These are phyloP conservation scores for Pochonia chlamydosporia DNA, from an alignment of 2,329 filamentous ascomycete genomes.

Conservation along the genomic window DNA sequence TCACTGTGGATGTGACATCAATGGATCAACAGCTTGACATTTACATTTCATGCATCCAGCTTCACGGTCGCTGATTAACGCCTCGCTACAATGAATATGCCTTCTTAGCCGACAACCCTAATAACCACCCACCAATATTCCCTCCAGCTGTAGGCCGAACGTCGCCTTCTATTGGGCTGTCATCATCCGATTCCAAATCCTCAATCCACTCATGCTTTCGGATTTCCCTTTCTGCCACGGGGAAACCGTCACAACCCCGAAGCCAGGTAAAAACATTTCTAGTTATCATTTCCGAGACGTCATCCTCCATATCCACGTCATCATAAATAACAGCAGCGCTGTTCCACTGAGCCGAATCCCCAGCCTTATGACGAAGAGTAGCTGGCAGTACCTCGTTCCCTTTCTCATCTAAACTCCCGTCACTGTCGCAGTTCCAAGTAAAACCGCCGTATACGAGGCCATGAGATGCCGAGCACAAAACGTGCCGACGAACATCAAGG, in stretches of 20 bases:
- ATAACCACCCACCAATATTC: too few relatives aligned
- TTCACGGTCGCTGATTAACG: too few relatives aligned
- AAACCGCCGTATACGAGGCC: not conserved
- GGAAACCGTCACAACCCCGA: not conserved
- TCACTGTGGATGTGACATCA: too few relatives aligned
- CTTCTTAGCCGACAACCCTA: too few relatives aligned
- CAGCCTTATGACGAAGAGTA: too few relatives aligned
- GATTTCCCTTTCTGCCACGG: not conserved
- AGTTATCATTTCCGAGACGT: not conserved
- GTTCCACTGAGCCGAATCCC: not conserved
- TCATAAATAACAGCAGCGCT: not conserved
- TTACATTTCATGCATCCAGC: too few relatives aligned
- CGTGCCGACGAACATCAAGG: not conserved
- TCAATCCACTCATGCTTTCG: not conserved
- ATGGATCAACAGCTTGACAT: too few relatives aligned
- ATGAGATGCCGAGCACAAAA: not conserved
- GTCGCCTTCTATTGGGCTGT: too few relatives aligned
- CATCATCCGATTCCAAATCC: not conserved
- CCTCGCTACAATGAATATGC: too few relatives aligned
- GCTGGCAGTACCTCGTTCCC: too few relatives aligned
- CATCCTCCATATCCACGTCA: not conserved
- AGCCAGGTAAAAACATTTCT: not conserved
- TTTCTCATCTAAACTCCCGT: not conserved
- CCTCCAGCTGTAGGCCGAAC: too few relatives aligned
- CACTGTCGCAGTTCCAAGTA: not conserved